Evolutionary conservation across 2,329 filamentous ascomycete species (phyloP).

Genomic region (Dactylellina drechsleri): DNA sequence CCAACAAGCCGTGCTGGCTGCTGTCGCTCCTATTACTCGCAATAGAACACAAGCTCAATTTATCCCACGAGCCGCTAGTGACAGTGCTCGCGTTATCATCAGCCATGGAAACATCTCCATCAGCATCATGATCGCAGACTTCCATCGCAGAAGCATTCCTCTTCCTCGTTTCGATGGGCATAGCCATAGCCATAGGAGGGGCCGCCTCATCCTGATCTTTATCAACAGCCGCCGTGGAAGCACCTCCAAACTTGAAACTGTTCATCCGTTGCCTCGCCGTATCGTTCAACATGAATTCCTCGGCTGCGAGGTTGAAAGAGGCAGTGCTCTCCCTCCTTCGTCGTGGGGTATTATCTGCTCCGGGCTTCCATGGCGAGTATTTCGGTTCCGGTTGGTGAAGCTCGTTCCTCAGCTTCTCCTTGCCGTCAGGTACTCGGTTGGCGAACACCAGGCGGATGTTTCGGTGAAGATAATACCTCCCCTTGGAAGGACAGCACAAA

Average conservation of each 20-base stretch:
- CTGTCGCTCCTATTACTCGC: constrained; percentile 39
- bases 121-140: constrained; percentile 15
- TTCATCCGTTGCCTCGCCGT: constrained; percentile 42
- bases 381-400: constrained; percentile 87
- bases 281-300: constrained; percentile 50
- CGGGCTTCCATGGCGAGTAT: constrained; percentile 83
- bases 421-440: constrained; percentile 93
- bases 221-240: neutral
- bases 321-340: constrained; percentile 43
- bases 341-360: constrained; percentile 60
- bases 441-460: constrained; percentile 94
- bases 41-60: constrained; percentile 42
- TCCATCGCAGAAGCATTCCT: neutral
- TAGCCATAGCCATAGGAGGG: constrained; percentile 17
- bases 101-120: constrained; percentile 46
- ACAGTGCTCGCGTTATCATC: constrained; percentile 36
- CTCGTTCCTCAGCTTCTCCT: constrained; percentile 90
- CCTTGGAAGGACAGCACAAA: constrained; percentile 85
- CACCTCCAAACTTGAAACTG: constrained; percentile 44
- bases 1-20: constrained; percentile 40
- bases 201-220: constrained; percentile 25
- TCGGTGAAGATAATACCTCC: constrained; percentile 89
- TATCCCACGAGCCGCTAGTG: constrained; percentile 50
- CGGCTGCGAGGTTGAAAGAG: constrained; percentile 40
- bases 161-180: constrained; percentile 1